Percentiles rank a stretch among this genome's conserved stretches.
Conservation (phyloP, 305 asterid species). For the Withania somnifera region DNA sequence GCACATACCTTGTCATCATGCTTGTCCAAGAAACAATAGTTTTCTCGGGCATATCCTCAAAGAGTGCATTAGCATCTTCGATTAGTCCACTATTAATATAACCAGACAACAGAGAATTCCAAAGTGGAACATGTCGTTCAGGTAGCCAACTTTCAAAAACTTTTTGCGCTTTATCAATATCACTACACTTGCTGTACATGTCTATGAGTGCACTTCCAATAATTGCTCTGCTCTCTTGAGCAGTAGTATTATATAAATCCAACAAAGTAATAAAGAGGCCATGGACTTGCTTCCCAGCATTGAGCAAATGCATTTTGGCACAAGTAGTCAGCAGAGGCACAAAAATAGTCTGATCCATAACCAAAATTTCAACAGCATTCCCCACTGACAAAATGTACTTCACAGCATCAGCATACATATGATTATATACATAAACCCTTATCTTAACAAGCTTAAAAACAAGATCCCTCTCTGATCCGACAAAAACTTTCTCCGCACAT, state of each 20-base stretch:
- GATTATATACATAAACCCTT: conserved; percentile 23
- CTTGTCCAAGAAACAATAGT: conserved; percentile 34
- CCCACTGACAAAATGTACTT: conserved; percentile 8
- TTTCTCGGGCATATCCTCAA: conserved; percentile 23
- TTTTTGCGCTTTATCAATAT: conserved; percentile 13
- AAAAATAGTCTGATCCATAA: conserved; percentile 16
- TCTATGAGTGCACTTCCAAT: conserved; percentile 28
- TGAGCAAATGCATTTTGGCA: conserved; percentile 18
- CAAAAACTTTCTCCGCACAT: conserved; percentile 18
- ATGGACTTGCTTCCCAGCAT: conserved; percentile 32
- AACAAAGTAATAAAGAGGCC: conserved; percentile 16
- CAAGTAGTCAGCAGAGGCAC: conserved; percentile 26
- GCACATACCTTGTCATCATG: conserved; percentile 32
- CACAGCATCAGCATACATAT: conserved; percentile 13
- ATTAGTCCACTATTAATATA: conserved; percentile 12
- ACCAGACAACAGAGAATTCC: conserved; percentile 31
- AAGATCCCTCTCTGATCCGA: conserved; percentile 7
- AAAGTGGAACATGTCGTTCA: conserved; percentile 13
- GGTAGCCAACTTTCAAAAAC: conserved; percentile 22
- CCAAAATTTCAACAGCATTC: conserved; percentile 10
- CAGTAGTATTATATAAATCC: background rate
- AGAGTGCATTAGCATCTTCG: conserved; percentile 20
- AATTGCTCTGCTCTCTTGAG: conserved; percentile 9
- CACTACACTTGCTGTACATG: conserved; percentile 28
- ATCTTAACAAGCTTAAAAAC: conserved; percentile 16